These are phyloP conservation scores for Juglanconis juglandina DNA, from an alignment of 2,329 filamentous ascomycete species.

Conservation along the genomic window DNA sequence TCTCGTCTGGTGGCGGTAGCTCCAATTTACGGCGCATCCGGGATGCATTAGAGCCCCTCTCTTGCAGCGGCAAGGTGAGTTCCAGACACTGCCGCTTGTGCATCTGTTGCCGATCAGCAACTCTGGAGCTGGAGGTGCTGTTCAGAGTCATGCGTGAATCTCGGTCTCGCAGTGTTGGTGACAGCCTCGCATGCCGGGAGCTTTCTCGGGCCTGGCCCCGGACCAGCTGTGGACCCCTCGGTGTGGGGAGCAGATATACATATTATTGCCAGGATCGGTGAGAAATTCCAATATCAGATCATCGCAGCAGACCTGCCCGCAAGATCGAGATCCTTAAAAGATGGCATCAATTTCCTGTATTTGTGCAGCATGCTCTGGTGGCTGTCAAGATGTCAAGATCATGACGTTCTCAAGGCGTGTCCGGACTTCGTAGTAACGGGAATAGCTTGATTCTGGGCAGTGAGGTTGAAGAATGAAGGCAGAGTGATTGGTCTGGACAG, in stretches of 20 bases:
- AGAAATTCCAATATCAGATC: neutral
- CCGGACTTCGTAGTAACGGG: no score
- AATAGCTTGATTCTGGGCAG: no score
- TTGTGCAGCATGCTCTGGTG: no score
- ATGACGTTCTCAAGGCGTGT: no score
- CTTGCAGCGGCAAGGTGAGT: neutral
- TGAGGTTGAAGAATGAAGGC: no score
- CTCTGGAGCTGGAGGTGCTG: neutral
- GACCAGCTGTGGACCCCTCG: neutral
- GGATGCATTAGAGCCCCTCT: neutral
- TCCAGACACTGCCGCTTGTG: neutral
- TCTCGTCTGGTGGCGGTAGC: neutral
- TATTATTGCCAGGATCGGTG: neutral
- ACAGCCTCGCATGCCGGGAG: neutral
- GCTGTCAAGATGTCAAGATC: no score
- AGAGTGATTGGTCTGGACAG: no score
- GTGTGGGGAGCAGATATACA: neutral
- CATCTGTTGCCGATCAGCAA: neutral
- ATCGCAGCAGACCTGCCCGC: neutral
- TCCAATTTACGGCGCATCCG: neutral
- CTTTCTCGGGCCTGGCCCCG: neutral
- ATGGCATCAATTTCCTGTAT: no score
- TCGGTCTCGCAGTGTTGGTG: neutral
- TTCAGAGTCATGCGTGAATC: neutral
- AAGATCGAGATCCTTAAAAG: neutral